Evolutionary conservation across 208 protist species (phyloP), one percentile per base, ranked within the genome.

Genomic region (Balamuthia mandrillaris): DNA sequence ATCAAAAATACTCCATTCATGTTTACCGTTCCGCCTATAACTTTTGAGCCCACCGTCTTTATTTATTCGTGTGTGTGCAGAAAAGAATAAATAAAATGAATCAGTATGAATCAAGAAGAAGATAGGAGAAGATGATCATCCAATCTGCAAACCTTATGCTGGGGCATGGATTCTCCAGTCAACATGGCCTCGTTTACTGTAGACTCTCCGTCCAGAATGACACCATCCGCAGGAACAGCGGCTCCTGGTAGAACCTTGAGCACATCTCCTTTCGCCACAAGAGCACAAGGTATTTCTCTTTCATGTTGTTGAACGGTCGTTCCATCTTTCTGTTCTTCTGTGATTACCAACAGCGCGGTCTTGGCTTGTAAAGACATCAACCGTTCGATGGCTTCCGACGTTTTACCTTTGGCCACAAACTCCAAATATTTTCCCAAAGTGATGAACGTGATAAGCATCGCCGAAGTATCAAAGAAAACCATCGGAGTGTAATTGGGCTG

Each of bases 351-450:
- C 9, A 94, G 33, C 16, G 86, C 88, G 1, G 90, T 90, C 54
- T 86, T 87, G 2, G 92, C 63, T 27, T 95, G 94, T 16, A 98
- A 84, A 35, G 85, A 91, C 92, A 97, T 94, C 10, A 98, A 84
- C 14, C 94, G 87, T 31, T 94, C 89, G 6, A 98, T 86, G 0
- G 96, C 96, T 1, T 93, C 87, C 16, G 91, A 95, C 24, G 97
- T 97, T 72, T 94, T 93, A 29, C 94, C 90, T 87, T 97, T 98
- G 18, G 97, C 97, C n/a, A 92, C 81, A 0, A 91, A 90, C 88
- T 99, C 97, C 1, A 98, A 91, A 56, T 94, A 98, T 81, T 96
- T 95, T 1, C 98, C 98, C 2, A 99, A 91, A 65, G 98, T 91
- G 91, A 98, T 97, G 81, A 99, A 97, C 10, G 94, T 94, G 3